phyloP scores from a whole-genome alignment of 2,329 filamentous ascomycete species.

The Diaporthe helianthi region DNA sequence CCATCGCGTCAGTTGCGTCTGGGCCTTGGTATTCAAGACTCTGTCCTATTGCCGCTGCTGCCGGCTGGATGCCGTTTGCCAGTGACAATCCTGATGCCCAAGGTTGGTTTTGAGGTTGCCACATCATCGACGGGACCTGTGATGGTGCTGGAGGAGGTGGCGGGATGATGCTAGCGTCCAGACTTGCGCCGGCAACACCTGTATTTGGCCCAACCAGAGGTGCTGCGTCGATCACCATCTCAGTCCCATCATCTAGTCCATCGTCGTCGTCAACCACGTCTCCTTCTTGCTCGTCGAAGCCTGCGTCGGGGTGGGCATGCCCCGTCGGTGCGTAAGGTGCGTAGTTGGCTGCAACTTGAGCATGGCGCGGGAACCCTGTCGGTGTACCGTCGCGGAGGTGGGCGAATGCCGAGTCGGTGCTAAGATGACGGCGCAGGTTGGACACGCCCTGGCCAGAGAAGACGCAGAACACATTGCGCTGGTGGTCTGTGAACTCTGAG shows the following conservation, averaged over 20 bases:
- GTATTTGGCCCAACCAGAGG: constrained; percentile 26
- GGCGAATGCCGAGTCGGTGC: constrained; percentile 58
- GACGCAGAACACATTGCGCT: constrained; percentile 95
- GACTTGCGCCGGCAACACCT: constrained; percentile 17
- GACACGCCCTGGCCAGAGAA: constrained; percentile 89
- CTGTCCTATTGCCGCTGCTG: background rate
- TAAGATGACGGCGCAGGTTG: constrained; percentile 80
- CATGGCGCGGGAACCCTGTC: constrained; percentile 26
- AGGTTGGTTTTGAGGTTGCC: constrained; percentile 26
- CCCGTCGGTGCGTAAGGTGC: constrained; percentile 28
- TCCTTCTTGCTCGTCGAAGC: constrained; percentile 47
- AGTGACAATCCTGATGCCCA: constrained; percentile 25
- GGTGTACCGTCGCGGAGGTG: constrained; percentile 47
- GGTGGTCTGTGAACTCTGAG: constrained; percentile 90
- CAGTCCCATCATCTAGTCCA: constrained; percentile 40
- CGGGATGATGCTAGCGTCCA: constrained; percentile 31
- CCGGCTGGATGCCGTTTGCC: constrained; percentile 14
- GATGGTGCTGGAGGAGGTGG: constrained; percentile 32
- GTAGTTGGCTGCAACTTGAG: constrained; percentile 33
- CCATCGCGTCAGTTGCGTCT: constrained; percentile 31
- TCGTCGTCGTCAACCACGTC: constrained; percentile 45
- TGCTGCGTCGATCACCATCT: constrained; percentile 42
- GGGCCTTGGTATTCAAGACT: constrained; percentile 2
- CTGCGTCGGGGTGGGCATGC: constrained; percentile 41
- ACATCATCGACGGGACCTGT: constrained; percentile 11